Percentiles rank a stretch among this genome's conserved stretches.
These are phyloP conservation scores for Hyaloscypha hepaticicola DNA, from an alignment of 495 filamentous ascomycete species.

Conservation along the genomic window DNA sequence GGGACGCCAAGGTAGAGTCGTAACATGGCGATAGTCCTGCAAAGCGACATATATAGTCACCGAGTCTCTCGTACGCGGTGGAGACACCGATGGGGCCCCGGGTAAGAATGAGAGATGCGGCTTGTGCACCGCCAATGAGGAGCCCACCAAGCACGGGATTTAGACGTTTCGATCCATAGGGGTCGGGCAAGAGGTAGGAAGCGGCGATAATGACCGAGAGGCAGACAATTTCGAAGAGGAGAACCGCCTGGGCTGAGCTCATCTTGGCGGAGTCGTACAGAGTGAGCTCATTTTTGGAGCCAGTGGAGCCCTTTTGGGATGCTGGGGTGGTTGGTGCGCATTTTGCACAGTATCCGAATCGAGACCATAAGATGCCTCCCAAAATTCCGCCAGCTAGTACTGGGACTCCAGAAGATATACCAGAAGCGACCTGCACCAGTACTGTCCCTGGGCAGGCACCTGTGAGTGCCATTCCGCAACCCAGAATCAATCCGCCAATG, in stretches of 20 bases:
- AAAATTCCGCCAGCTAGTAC: constrained; percentile 43
- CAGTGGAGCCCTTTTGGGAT: background rate
- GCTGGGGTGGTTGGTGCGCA: constrained; percentile 37
- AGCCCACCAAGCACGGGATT: constrained; percentile 45
- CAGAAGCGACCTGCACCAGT: constrained; percentile 49
- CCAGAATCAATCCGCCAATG: constrained; percentile 53
- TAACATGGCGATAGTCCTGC: background rate
- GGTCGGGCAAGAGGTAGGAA: background rate
- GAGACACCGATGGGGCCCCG: constrained; percentile 46
- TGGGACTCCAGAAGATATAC: constrained; percentile 43
- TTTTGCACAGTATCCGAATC: constrained; percentile 26
- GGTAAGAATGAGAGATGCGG: constrained; percentile 42
- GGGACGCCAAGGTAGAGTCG: too few species aligned
- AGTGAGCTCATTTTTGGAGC: background rate
- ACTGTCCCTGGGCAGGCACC: constrained; percentile 53
- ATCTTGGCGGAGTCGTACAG: constrained; percentile 19
- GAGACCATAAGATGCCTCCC: constrained; percentile 39
- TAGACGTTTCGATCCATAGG: constrained; percentile 14
- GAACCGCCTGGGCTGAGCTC: background rate
- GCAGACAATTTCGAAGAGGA: background rate
- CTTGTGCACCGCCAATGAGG: constrained; percentile 48
- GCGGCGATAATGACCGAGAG: background rate
- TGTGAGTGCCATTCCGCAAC: constrained; percentile 53
- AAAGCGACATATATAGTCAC: constrained; percentile 42
- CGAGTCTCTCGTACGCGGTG: constrained; percentile 51